Evolutionary conservation across 2,329 filamentous ascomycete species (phyloP), one percentile per base, ranked within the genome.

Genomic region (Colletotrichum cuscutae): DNA sequence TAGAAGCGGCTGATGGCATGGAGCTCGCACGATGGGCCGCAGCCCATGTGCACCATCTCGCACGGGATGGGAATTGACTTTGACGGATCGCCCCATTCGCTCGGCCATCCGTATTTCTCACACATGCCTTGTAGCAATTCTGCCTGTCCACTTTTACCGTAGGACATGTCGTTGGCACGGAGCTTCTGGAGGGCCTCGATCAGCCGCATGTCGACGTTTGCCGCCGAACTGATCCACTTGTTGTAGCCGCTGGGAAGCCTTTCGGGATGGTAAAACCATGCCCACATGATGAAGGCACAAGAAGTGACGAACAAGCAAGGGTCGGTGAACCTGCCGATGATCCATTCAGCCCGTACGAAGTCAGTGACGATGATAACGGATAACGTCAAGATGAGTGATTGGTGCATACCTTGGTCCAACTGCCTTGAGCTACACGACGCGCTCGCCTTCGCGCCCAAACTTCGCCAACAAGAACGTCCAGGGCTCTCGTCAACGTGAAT

Each of bases 31-130:
- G 86, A 94, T 1, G 90, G 86, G 2, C 94, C 93, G 74, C 87
- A 88, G 67, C 93, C 93, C 90, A 95, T 94, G 82, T 97, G 95
- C 3, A 97, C 94, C 75, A 97, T 86, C 80, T 95, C 91, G 82
- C 95, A 97, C 1, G 94, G 94, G 71, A 96, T 92, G 0, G 94
- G 95, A 11, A 92, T 82, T 0, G 91, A 89, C 68, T 86, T 85
- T 22, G 87, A 86, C 1, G 94, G 94, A 80, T 97, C 91, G 24
- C 93, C 94, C 89, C 92, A 95, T 69, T 84, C 83, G n/a, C 86
- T 78, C 0, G 94, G 94, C 85, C 91, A 90, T 35, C 84, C 84
- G 81, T 93, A 92, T 76, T 97, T 93, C 74, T 82, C 84, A 79
- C 93, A 95, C 91, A 97, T 94, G 73, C 87, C 85, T 75, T 90